Conservation (phyloP, 2,329 filamentous ascomycete species). For the Colletotrichum sp. region DNA sequence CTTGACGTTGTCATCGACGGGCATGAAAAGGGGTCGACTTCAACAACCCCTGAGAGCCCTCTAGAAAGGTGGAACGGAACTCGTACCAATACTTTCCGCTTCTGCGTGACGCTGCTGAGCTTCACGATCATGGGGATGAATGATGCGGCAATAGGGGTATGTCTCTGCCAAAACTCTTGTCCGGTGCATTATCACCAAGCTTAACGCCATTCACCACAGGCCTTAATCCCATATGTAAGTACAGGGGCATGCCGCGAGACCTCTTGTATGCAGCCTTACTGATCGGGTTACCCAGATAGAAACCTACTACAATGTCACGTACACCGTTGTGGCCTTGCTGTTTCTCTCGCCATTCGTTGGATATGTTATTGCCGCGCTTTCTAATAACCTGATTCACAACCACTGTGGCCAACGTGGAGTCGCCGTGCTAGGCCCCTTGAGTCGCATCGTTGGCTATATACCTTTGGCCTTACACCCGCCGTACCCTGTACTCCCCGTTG, state of each 20-base stretch:
- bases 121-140: constrained; percentile 72
- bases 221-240: neutral
- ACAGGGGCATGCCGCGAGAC: neutral
- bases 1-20: neutral
- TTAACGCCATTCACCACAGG: neutral
- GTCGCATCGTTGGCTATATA: constrained; percentile 69
- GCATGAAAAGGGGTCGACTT: neutral
- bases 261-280: neutral
- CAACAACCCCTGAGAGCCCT: neutral
- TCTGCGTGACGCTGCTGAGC: constrained; percentile 62
- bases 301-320: constrained; percentile 64
- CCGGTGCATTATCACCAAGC: neutral
- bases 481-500: constrained; percentile 68
- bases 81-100: constrained; percentile 60
- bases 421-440: constrained; percentile 66
- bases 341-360: constrained; percentile 72
- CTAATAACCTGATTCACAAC: constrained; percentile 70
- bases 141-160: constrained; percentile 68
- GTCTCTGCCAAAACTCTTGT: constrained; percentile 33
- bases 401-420: constrained; percentile 73
- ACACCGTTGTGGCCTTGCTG: constrained; percentile 68
- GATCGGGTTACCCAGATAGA: constrained; percentile 34
- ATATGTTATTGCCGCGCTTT: constrained; percentile 66
- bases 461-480: constrained; percentile 71
- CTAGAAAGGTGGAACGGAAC: constrained; percentile 70